Evolutionary conservation across 331 rosid genomes (phyloP), one percentile per base, ranked within the genome.

Genomic region (Quercus lobata): DNA sequence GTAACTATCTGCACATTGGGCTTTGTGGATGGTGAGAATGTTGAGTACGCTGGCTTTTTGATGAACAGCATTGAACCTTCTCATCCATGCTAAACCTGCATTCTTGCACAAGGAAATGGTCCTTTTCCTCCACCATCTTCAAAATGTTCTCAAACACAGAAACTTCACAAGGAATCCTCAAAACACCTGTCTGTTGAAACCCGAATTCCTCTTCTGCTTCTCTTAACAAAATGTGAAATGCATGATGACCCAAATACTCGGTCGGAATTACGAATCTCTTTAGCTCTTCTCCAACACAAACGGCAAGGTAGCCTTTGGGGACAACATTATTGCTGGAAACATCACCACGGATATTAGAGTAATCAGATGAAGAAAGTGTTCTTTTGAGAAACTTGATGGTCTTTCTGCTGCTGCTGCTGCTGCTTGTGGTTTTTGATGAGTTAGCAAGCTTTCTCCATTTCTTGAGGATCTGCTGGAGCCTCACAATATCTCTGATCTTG

Each of bases 201-300:
- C 99, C 98, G 3, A 95, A 95, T 78, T 95, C 99, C 78, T 95
- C 99, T 76, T 93, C 98, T 15, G 99, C 97, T 77, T 95, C 94
- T 79, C 97, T 83, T 30, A 95, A 86, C 72, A 95, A 65, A 44
- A 88, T 63, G 71, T 83, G 94, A 62, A 95, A 91, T 18, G 97
- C 96, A 9, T 82, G 87, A 32, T 91, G 92, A 71, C 88, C 86
- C 75, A 95, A 72, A 73, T 89, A 89, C 82, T 84, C 88, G 0
- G 97, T 95, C 22, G 98, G 99, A 61, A 95, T 91, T 17, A 93
- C 88, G 58, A 91, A 93, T 76, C 96, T 86, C 89, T 78, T 89
- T n/a, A 81, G 90, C 74, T 91, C 96, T 55, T 83, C 83, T 3
- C 99, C 99, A 22, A 95, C 97, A 72, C 92, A 89, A 63, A 95